Base-by-base conservation (phyloP, 495 filamentous ascomycete genomes). In the Xylaria palmicola region DNA sequence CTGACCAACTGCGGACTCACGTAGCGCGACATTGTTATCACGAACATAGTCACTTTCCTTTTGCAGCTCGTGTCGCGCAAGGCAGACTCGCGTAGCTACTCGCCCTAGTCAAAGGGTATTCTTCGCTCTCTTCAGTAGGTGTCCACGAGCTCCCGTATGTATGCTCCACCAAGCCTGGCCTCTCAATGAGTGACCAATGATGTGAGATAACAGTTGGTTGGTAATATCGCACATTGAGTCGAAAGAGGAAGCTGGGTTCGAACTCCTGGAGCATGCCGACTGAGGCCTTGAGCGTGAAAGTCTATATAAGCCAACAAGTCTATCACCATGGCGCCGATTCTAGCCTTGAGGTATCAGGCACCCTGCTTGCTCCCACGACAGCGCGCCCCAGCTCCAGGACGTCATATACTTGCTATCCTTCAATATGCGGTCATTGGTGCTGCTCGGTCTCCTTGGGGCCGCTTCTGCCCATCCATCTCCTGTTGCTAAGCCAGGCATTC, bases 391-490 rank as follows among this genome's bases (percentile, higher is more conserved):
- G 24, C 20, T 34, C 13, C 32, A 20, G 40, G 37, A 55, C 49
- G 40, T 6, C 57, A 30, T 17, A 22, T 61, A 47, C 64, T 65
- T 62, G 43, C 24, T 48, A 43, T 48, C 60, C 59, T 49, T 36
- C 59, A 72, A 54, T 30, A 72, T 74, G 63, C 65, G 65, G 62
- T 74, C 69, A 24, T 48, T 71, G 34, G 39, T 74, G 22, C 49
- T 74, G 30, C 68, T 74, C 37, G 70, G 72, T 52, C 70, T 74
- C 59, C 67, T 72, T 43, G 72, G 72, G 43, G 64, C 67, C 30
- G 66, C 62, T 12, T 64, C 57, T 40, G 50, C 59, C 41, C 68
- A 68, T 51, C 69, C 69, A 48, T 51, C 69, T 29, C 53, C 59
- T 9, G 30, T 53, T 20, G 37, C 40, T 52, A 68, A 67, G 48